Conservation (phyloP, 768 basidiomycete genomes). For the Dioszegia aurantiaca region DNA sequence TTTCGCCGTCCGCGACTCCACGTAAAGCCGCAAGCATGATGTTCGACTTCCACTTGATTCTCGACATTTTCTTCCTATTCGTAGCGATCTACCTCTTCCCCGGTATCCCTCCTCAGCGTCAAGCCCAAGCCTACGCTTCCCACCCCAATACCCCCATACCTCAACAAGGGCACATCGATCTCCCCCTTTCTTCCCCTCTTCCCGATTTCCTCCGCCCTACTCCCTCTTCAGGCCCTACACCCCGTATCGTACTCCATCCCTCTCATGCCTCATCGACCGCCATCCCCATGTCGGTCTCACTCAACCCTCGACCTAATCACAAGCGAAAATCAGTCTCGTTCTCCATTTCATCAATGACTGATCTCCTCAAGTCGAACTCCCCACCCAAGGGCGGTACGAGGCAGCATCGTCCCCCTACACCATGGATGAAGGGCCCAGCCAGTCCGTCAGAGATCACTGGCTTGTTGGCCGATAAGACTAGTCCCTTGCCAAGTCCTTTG, state of each 20-base stretch:
- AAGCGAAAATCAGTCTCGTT: conserved; percentile 24
- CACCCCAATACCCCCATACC: background rate
- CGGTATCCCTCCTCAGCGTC: background rate
- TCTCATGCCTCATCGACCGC: conserved; percentile 1
- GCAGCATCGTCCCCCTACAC: conserved; percentile 16
- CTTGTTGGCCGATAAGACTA: background rate
- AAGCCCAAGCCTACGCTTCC: background rate
- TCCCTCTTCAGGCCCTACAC: background rate
- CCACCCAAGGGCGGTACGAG: background rate
- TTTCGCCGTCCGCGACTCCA: too few relatives aligned
- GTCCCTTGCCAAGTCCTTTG: conserved; percentile 14
- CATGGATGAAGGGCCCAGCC: conserved; percentile 16
- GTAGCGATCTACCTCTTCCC: conserved; percentile 18
- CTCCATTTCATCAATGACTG: conserved; percentile 22
- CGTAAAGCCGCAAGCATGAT: background rate
- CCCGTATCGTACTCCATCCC: conserved; percentile 15
- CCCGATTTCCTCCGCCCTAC: background rate
- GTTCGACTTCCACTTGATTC: conserved; percentile 13
- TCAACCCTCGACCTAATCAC: background rate
- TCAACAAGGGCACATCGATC: conserved; percentile 1
- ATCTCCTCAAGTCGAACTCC: conserved; percentile 1
- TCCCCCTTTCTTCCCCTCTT: conserved; percentile 12
- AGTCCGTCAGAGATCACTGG: conserved; percentile 2
- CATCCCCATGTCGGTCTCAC: background rate
- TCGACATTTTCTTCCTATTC: conserved; percentile 22